Conservation (phyloP, 2,329 filamentous ascomycete species). For the Penicillium corylophilum region DNA sequence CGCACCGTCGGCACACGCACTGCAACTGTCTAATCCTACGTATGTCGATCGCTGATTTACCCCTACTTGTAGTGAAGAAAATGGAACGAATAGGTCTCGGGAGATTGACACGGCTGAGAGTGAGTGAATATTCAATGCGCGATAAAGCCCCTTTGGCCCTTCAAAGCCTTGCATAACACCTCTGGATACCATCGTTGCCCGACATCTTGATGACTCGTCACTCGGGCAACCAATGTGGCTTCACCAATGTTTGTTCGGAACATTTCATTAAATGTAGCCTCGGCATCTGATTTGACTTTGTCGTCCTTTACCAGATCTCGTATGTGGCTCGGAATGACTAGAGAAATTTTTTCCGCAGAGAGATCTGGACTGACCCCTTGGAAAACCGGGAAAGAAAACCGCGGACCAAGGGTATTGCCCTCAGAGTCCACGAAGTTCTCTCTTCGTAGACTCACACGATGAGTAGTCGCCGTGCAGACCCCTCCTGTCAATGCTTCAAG, state of each 20-base stretch:
- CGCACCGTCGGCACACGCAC: constrained; percentile 8
- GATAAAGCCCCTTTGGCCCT: constrained; percentile 25
- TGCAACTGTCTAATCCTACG: constrained; percentile 15
- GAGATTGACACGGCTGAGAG: not conserved
- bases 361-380: constrained; percentile 38
- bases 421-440: constrained; percentile 29
- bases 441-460: constrained; percentile 31
- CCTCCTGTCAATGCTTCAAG: constrained; percentile 38
- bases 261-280: constrained; percentile 38
- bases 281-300: constrained; percentile 37
- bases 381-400: constrained; percentile 39
- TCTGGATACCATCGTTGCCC: constrained; percentile 39
- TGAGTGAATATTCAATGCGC: not conserved
- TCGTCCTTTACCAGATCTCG: constrained; percentile 30
- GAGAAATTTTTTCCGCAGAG: constrained; percentile 27
- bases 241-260: constrained; percentile 33
- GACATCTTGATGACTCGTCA: constrained; percentile 41
- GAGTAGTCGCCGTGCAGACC: constrained; percentile 38
- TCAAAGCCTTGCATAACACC: constrained; percentile 29
- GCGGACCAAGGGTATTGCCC: constrained; percentile 28
- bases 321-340: constrained; percentile 33
- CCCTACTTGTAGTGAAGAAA: not conserved
- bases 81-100: too few relatives aligned
- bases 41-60: constrained; percentile 6
- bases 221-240: constrained; percentile 35